Conservation (phyloP, 2,329 filamentous ascomycete species). For the Colletotrichum sp. region DNA sequence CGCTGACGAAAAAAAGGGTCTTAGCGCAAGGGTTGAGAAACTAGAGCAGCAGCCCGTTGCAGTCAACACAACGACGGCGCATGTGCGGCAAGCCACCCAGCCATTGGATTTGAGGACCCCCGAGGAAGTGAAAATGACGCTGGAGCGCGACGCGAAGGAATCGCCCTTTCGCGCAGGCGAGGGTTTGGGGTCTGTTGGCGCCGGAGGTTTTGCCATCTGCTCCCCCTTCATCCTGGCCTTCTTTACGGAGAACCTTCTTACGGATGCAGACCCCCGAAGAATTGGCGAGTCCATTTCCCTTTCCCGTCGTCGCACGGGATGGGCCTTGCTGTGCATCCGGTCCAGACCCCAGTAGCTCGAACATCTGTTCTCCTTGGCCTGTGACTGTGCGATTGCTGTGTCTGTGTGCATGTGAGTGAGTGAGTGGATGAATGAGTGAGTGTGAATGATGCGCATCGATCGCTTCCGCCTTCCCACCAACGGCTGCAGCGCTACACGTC, state of each 20-base stretch:
- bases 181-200: background rate
- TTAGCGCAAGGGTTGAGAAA: background rate
- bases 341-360: background rate
- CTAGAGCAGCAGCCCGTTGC: background rate
- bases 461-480: background rate
- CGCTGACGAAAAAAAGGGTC: background rate
- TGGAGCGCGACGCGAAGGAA: slow-evolving; percentile 8
- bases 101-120: background rate
- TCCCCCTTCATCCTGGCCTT: background rate
- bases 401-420: background rate
- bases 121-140: background rate
- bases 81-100: slow-evolving; percentile 7
- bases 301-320: background rate
- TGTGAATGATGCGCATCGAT: background rate
- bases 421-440: background rate
- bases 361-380: background rate
- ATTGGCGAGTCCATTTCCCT: background rate
- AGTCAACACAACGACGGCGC: background rate
- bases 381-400: background rate
- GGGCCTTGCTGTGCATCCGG: background rate
- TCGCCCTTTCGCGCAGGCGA: background rate
- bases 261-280: background rate
- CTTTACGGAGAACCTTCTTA: background rate
- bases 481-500: background rate
- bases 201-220: slow-evolving; percentile 8